Percentiles rank a stretch among this genome's conserved stretches.
Evolutionary conservation across 768 basidiomycete genomes (phyloP).

Genomic region (Tubosaeta sp.): DNA sequence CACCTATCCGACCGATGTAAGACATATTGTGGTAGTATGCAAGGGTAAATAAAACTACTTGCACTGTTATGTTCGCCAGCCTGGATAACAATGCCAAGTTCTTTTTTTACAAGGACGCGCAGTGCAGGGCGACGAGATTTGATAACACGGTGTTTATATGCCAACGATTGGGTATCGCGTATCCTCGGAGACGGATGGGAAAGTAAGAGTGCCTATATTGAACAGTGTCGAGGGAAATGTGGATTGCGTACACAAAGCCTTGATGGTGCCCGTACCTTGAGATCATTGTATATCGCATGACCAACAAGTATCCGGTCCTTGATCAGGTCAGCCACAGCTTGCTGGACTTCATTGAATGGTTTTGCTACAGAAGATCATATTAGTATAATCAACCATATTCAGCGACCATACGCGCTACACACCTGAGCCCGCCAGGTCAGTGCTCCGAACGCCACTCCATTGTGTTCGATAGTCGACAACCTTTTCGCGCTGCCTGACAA

Average conservation of each 20-base stretch:
- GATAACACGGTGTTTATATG: conserved; percentile 53
- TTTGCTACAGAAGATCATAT: conserved; percentile 49
- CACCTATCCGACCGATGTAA: conserved; percentile 46
- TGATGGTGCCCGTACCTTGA: conserved; percentile 51
- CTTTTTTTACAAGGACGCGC: conserved; percentile 73
- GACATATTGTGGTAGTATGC: not conserved
- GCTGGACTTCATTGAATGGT: conserved; percentile 75
- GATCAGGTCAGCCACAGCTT: conserved; percentile 68
- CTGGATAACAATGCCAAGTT: conserved; percentile 79
- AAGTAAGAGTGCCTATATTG: conserved; percentile 52
- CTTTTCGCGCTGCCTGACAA: conserved; percentile 79
- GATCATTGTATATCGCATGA: conserved; percentile 88
- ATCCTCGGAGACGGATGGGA: conserved; percentile 62
- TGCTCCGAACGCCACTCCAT: conserved; percentile 77
- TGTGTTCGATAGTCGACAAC: conserved; percentile 93
- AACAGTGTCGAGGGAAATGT: not conserved
- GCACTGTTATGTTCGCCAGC: conserved; percentile 89
- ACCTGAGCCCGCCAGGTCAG: conserved; percentile 68
- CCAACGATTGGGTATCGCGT: conserved; percentile 67
- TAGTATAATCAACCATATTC: not conserved
- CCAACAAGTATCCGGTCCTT: conserved; percentile 81
- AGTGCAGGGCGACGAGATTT: conserved; percentile 71
- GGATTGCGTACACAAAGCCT: not conserved
- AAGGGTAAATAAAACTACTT: conserved; percentile 21
- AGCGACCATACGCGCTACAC: not conserved